Evolutionary conservation across 768 basidiomycete genomes (phyloP).

Genomic region (Suillus plorans): DNA sequence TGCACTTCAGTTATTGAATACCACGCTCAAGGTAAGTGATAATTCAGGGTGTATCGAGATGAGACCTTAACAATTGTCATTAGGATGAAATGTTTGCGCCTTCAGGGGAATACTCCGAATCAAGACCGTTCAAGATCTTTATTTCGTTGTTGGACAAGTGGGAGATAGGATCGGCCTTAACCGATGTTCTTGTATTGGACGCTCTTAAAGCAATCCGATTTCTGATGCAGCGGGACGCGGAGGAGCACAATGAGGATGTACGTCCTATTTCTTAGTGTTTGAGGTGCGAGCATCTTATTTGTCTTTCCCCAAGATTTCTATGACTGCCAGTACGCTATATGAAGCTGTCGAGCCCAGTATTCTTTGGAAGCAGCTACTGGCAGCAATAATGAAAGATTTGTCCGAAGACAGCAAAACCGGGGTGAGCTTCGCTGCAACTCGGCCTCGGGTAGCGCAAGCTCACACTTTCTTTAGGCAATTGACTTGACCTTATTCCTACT

Average conservation of each 20-base stretch:
- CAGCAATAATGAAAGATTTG: conserved; percentile 55
- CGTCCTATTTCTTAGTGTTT: conserved; percentile 16
- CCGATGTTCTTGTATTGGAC: conserved; percentile 77
- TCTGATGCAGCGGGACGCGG: conserved; percentile 50
- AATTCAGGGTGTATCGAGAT: neutral
- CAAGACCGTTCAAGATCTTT: conserved; percentile 93
- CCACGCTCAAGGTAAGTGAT: conserved; percentile 62
- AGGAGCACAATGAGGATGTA: conserved; percentile 59
- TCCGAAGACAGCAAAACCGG: conserved; percentile 43
- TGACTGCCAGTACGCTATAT: conserved; percentile 86
- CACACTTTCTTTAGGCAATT: conserved; percentile 48
- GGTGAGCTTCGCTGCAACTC: conserved; percentile 35
- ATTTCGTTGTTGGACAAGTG: conserved; percentile 94
- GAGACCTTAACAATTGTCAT: conserved; percentile 1
- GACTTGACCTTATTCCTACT: conserved; percentile 73
- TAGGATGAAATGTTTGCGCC: conserved; percentile 79
- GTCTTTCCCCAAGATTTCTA: conserved; percentile 48
- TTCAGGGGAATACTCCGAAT: conserved; percentile 70
- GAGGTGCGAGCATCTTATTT: conserved; percentile 4
- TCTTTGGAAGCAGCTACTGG: conserved; percentile 79
- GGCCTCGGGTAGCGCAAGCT: conserved; percentile 7
- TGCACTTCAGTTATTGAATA: conserved; percentile 67
- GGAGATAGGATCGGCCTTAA: conserved; percentile 86
- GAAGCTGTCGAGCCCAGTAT: conserved; percentile 91
- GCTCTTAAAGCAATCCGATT: conserved; percentile 71